phyloP scores from a whole-genome alignment of 1,284 basidiomycete species.

The Coniophora puteana region DNA sequence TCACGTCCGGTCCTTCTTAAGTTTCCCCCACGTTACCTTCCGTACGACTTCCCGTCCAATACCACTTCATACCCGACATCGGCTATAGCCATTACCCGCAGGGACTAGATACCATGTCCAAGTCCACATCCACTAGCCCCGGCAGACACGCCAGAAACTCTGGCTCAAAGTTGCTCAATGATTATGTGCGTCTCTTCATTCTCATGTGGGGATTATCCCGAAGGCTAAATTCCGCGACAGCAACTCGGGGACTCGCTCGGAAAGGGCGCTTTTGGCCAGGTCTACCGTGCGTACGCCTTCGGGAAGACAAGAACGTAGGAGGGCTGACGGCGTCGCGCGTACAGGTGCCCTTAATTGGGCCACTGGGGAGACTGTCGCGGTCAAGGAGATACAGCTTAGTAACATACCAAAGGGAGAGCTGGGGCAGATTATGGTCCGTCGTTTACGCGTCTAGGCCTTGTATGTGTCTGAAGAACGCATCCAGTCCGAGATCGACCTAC shows the following conservation, averaged over 20 bases:
- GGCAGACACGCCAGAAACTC: conserved; percentile 27
- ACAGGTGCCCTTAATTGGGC: conserved; percentile 92
- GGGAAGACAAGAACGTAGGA: not conserved
- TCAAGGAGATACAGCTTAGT: conserved; percentile 91
- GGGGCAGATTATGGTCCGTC: conserved; percentile 91
- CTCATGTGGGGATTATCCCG: conserved; percentile 3
- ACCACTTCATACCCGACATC: conserved; percentile 42
- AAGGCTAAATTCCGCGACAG: conserved; percentile 34
- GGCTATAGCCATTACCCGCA: no score
- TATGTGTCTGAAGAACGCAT: conserved; percentile 10
- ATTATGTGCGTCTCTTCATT: conserved; percentile 43
- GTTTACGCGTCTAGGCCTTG: conserved; percentile 6
- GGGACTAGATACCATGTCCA: no score
- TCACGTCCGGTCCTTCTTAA: not conserved
- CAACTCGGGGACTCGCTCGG: conserved; percentile 94
- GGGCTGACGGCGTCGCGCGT: conserved; percentile 4
- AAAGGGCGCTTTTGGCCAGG: conserved; percentile 92
- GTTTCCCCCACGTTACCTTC: conserved; percentile 3
- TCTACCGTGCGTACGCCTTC: conserved; percentile 69
- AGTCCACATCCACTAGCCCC: conserved; percentile 36
- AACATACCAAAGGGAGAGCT: conserved; percentile 92
- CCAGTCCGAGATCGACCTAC: conserved; percentile 93
- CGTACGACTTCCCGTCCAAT: conserved; percentile 1
- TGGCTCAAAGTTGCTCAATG: conserved; percentile 55
- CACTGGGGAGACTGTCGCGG: conserved; percentile 93